Base-by-base conservation (phyloP, 768 basidiomycete species). In the Tricholoma flavovirens region DNA sequence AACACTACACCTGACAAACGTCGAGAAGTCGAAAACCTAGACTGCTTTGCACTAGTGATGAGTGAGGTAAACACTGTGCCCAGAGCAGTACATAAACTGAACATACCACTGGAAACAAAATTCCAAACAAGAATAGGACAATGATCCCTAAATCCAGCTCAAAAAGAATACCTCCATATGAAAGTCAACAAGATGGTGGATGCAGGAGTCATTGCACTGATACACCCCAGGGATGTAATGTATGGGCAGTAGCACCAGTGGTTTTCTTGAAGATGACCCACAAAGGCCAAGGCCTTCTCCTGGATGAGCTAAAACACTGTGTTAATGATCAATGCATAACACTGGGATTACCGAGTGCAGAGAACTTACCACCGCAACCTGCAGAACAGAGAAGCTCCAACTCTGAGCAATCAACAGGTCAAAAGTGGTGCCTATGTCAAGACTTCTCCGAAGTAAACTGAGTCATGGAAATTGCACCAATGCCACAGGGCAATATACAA, bases 391-490 rank as follows among this genome's bases (percentile, higher is more conserved):
- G 26, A 9, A 38, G 10, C 14, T 17, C 15, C 9, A 19, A 19
- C 17, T 1, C 35, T 33, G 19, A 56, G 22, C 22, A 17, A 2
- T 9, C 36, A 17, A 22, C 9, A 24, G 4, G 24, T 45, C 38
- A 51, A 11, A 71, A 71, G 32, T 77, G 69, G 69, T 15, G 73
- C 9, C 61, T 74, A 0, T 72, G 69, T 57, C 72, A 73, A 42
- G 69, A 72, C 51, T 78, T 72, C 53, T 49, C 17, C 0, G 62
- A 67, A 32, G 53, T 78, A 32, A 75, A 71, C 54, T 58, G 64
- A 2, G 53, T 66, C 8, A 67, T 62, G 0, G 35, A 65, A 35
- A 59, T 70, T 0, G 60, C 65, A 5, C 65, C 67, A 7, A 60
- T 73, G 54, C 64, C 64, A n/a, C n/a, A n/a, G n/a, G n/a, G n/a